phyloP scores from a whole-genome alignment of 2,329 filamentous ascomycete species.

The Chaetomium strumarium region DNA sequence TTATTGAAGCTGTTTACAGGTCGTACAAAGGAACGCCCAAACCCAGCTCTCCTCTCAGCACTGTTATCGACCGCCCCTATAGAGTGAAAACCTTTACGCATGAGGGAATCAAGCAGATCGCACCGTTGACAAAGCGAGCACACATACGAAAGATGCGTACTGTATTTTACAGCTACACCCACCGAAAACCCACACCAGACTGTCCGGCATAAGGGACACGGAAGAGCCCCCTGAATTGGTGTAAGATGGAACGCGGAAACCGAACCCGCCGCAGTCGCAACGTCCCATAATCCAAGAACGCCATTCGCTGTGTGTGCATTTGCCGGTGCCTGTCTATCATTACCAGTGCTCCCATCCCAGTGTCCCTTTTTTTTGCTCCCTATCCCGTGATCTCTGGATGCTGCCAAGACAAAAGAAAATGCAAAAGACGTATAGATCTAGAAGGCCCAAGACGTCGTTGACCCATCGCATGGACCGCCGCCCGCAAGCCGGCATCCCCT shows the following conservation, averaged over 20 bases:
- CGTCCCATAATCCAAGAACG: conserved; percentile 12
- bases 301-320: conserved; percentile 17
- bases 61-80: no score
- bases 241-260: not conserved
- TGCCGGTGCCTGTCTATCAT: conserved; percentile 4
- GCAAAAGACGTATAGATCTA: not conserved
- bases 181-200: not conserved
- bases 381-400: not conserved
- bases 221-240: no score
- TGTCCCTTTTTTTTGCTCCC: not conserved
- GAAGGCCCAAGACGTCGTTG: no score
- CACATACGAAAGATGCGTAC: not conserved
- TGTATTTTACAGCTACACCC: not conserved
- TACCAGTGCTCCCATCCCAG: not conserved
- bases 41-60: no score
- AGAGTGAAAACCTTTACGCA: no score
- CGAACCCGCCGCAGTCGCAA: not conserved
- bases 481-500: no score
- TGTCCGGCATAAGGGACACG: not conserved
- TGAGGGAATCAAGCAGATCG: no score
- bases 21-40: no score
- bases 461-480: no score
- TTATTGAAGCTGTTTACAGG: no score
- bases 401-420: conserved; percentile 7
- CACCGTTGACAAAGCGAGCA: no score